A percentile compares a stretch with the other conserved stretches of the same genome.
These are phyloP conservation scores for Venturia oleaginea DNA, from an alignment of 2,329 filamentous ascomycete genomes.

Conservation along the genomic window DNA sequence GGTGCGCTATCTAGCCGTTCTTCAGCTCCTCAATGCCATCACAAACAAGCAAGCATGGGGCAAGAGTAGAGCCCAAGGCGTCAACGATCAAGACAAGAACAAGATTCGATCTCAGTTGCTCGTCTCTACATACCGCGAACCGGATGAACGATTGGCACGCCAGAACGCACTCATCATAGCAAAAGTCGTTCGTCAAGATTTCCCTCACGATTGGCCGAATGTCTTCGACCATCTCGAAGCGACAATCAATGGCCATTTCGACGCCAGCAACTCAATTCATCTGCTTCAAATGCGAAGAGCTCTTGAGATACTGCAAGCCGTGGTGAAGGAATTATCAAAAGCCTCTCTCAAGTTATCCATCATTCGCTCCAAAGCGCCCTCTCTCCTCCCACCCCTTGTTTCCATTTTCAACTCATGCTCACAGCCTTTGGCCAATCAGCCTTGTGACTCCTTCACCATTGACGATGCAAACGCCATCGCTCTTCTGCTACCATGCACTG, in stretches of 20 bases:
- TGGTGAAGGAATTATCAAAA: conserved; percentile 84
- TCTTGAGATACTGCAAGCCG: conserved; percentile 69
- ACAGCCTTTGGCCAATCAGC: not conserved
- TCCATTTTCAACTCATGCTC: conserved; percentile 53
- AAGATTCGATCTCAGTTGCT: conserved; percentile 67
- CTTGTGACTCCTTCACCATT: conserved; percentile 23
- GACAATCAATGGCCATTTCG: conserved; percentile 7
- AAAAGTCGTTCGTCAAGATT: conserved; percentile 85
- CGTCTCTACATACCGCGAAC: conserved; percentile 67
- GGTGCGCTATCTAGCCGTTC: conserved; percentile 80
- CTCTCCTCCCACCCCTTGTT: conserved; percentile 71
- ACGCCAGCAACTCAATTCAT: conserved; percentile 33
- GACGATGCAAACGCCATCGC: conserved; percentile 38
- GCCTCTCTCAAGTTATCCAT: conserved; percentile 67
- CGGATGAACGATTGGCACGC: conserved; percentile 64
- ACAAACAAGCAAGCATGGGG: conserved; percentile 13
- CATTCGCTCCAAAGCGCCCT: conserved; percentile 69
- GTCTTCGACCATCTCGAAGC: conserved; percentile 30
- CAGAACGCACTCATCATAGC: conserved; percentile 84
- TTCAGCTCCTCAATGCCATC: conserved; percentile 51
- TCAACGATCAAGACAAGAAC: conserved; percentile 51
- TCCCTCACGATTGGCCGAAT: conserved; percentile 67
- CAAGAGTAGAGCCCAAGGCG: not conserved
- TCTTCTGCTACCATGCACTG: conserved; percentile 8
- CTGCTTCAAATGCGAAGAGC: conserved; percentile 60